Evolutionary conservation across 2,329 filamentous ascomycete genomes (phyloP), one percentile per base, ranked within the genome.

Genomic region (Cordyceps cateniannulata): DNA sequence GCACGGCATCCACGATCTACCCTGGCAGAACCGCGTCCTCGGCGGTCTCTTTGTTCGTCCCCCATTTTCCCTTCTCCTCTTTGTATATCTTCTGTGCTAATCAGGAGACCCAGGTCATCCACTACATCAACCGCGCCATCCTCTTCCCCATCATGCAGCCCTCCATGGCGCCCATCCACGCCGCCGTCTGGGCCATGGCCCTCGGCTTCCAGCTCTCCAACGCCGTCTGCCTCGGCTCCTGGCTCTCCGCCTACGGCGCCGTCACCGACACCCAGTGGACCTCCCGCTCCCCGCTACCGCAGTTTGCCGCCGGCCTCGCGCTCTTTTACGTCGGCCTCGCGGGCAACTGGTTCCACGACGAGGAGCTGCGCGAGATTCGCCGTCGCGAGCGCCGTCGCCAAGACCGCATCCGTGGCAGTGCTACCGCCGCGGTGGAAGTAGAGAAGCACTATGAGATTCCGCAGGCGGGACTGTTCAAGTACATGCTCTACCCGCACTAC

Each of bases 61-160:
- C n/a, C 12, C 29, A 60, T 42, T 62, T 62, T 52, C 65, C 62
- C 59, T 10, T 8, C 24, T 20, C 24, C 45, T 29, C 12, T 25
- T 4, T 40, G 55, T 50, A 62, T 64, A 18, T 42, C 22, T n/a
- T n/a, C n/a, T n/a, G 22, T 25, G 55, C 35, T 62, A 53, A 47
- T 61, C 60, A 61, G 63, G 20, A 27, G 24, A 1, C 16, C 5
- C 62, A 90, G 79, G 80, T 89, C 38, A 84, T 93, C 60, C 95
- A 99, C 77, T 99, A 99, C 79, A 66, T 85, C 70, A 96, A 99
- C 80, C 91, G 95, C 64, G 93, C 95, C 10, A 74, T 98, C 61
- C 75, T 96, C 63, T 89, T 86, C 60, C 93, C 95, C 2, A 77
- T 96, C 62, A 80, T 93, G 65, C 91, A 93, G 64, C 93, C 93